phyloP scores from a whole-genome alignment of 169 alveolate genomes.

The Plasmodium chabaudi region DNA sequence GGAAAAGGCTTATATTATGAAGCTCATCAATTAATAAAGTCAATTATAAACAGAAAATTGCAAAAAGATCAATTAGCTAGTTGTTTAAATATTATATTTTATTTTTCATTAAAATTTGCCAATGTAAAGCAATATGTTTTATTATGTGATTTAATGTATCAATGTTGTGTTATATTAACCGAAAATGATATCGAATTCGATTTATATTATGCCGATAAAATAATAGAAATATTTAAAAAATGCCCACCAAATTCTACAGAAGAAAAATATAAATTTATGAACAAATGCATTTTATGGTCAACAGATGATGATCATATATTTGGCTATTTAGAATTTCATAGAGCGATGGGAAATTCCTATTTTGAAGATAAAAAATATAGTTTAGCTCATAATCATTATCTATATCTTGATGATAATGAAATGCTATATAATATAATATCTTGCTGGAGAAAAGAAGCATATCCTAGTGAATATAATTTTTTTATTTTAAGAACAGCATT shows the following conservation, averaged over 20 bases:
- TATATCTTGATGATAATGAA: constrained; percentile 54
- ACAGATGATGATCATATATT: constrained; percentile 35
- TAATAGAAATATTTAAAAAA: constrained; percentile 60
- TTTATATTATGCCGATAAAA: constrained; percentile 50
- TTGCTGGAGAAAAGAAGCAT: constrained; percentile 60
- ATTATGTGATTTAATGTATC: constrained; percentile 72
- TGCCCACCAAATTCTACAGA: constrained; percentile 73
- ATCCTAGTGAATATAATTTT: constrained; percentile 67
- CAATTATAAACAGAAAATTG: constrained; percentile 50
- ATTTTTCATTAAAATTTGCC: constrained; percentile 52
- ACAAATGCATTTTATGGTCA: constrained; percentile 59
- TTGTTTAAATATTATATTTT: constrained; percentile 33
- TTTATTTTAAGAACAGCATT: constrained; percentile 64
- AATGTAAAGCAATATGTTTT: constrained; percentile 54
- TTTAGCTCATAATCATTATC: constrained; percentile 75
- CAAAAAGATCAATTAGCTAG: constrained; percentile 33
- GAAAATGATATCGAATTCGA: constrained; percentile 39
- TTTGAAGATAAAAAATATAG: constrained; percentile 56
- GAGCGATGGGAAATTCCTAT: constrained; percentile 58
- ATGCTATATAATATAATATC: constrained; percentile 32
- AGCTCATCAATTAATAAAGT: constrained; percentile 71
- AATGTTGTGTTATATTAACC: constrained; percentile 35
- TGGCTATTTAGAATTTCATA: constrained; percentile 69
- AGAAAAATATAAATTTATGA: constrained; percentile 77
- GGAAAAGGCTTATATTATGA: constrained; percentile 53